These are phyloP conservation scores for Anthracocystis setariae DNA, from an alignment of 1,284 basidiomycete genomes.

Conservation along the genomic window DNA sequence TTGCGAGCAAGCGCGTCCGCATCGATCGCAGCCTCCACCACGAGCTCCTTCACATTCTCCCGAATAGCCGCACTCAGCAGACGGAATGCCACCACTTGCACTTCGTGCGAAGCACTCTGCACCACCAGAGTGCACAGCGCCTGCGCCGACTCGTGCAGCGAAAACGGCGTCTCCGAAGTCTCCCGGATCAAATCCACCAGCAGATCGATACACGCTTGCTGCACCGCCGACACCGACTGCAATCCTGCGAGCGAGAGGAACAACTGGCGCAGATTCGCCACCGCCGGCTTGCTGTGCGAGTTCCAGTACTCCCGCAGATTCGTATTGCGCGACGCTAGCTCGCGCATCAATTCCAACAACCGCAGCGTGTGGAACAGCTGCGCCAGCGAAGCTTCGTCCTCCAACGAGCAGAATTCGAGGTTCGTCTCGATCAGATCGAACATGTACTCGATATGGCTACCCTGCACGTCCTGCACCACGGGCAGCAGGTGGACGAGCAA, in stretches of 20 bases:
- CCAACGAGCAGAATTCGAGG: slow-evolving; percentile 78
- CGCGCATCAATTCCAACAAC: slow-evolving; percentile 77
- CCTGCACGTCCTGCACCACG: slow-evolving; percentile 85
- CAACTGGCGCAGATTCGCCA: slow-evolving; percentile 75
- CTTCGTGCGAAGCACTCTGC: slow-evolving; percentile 37
- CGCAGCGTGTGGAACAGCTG: slow-evolving; percentile 77
- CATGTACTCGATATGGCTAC: slow-evolving; percentile 90
- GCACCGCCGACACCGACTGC: slow-evolving; percentile 21
- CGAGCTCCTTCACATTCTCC: slow-evolving; percentile 55
- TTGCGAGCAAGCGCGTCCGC: slow-evolving; percentile 21
- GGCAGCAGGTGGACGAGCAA: slow-evolving; percentile 83
- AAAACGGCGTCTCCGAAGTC: slow-evolving; percentile 41
- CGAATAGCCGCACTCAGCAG: slow-evolving; percentile 38
- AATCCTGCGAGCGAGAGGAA: slow-evolving; percentile 69
- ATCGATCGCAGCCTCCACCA: slow-evolving; percentile 54
- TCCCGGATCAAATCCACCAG: slow-evolving; percentile 51
- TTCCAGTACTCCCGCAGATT: slow-evolving; percentile 77
- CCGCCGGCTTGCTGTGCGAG: slow-evolving; percentile 72
- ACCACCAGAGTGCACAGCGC: slow-evolving; percentile 41
- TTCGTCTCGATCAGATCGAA: slow-evolving; percentile 90
- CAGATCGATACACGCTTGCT: slow-evolving; percentile 45
- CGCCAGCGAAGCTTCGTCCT: slow-evolving; percentile 74
- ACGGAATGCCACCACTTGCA: slow-evolving; percentile 53
- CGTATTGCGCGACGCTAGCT: slow-evolving; percentile 79
- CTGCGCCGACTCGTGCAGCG: slow-evolving; percentile 18